Evolutionary conservation across 129 eudicot species (phyloP), one percentile per base, ranked within the genome.

Genomic region (Kitagawia praeruptora): DNA sequence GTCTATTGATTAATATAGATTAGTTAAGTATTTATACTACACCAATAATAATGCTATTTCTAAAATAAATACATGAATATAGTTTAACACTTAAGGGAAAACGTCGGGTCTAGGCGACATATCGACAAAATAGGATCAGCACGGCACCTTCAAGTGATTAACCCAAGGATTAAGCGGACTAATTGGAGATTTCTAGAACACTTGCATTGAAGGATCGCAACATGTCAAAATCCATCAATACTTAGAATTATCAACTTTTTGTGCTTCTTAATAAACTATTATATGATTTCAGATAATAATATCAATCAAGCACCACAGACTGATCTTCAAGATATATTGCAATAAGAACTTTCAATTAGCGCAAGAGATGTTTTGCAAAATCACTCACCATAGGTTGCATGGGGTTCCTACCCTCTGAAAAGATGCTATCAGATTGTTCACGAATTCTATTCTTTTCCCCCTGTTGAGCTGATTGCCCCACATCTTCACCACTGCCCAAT

Each of bases 321-420:
- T n/a, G 28, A 4, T 2, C 54, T 41, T 73, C 27, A 73, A 73
- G 25, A 21, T n/a, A 13, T 23, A 40, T 23, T 40, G n/a, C 37
- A 37, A 31, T 75, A 27, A 27, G 25, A 46, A 75, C 41, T 25
- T 75, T 27, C 13, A 46, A 75, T 2, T 46, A 75, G 61, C 15
- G 9, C 9, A 31, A 25, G 5, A 46, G 61, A 47, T 41, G 28
- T 42, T 19, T 21, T 42, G 5, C 27, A 72, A 10, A 84, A 76
- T 40, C 11, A 85, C 91, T 85, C 85, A 95, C 98, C 89, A 41
- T 44, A 79, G 85, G 81, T 78, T 83, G 95, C 81, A 78, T 67
- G 46, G 89, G 38, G 75, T 83, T 87, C 76, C 81, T 83, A 78
- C 83, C 75, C 40, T 86, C 90, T 73, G 95, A 80, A 67, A 82